phyloP scores from a whole-genome alignment of 352 stramenopile genomes.

The Globisporangium nunn region DNA sequence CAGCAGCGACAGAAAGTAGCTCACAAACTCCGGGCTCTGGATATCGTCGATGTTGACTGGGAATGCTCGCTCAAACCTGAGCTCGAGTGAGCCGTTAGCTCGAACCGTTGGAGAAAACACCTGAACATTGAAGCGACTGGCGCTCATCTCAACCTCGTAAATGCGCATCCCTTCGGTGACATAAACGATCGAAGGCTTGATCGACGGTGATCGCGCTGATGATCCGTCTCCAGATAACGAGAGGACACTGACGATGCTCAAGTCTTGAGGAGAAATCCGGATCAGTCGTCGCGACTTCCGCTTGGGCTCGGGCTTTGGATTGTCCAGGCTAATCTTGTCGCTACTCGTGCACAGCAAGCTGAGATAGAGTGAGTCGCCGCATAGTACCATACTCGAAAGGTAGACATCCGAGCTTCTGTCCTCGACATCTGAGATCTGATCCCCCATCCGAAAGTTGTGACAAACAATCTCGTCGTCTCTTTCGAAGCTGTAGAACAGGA shows the following conservation, averaged over 20 bases:
- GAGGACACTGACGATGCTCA: constrained; percentile 12
- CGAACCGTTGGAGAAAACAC: constrained; percentile 23
- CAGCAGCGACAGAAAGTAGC: constrained; percentile 27
- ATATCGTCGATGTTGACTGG: constrained; percentile 30
- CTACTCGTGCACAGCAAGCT: constrained; percentile 28
- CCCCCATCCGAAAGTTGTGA: constrained; percentile 19
- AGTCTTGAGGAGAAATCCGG: constrained; percentile 15
- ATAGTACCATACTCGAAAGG: constrained; percentile 42
- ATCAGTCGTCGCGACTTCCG: constrained; percentile 18
- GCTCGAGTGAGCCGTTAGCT: constrained; percentile 4
- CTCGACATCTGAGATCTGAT: constrained; percentile 28
- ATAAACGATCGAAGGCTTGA: constrained; percentile 30
- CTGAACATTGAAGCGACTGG: constrained; percentile 26
- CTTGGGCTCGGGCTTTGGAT: constrained; percentile 2
- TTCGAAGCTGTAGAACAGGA: constrained; percentile 19
- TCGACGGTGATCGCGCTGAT: constrained; percentile 3
- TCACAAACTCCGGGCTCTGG: constrained; percentile 27
- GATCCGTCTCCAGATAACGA: not conserved
- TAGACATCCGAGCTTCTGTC: constrained; percentile 20
- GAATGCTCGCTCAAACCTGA: constrained; percentile 23
- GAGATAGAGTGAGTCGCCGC: constrained; percentile 34
- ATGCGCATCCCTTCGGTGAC: constrained; percentile 42
- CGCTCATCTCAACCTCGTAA: constrained; percentile 43
- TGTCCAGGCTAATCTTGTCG: constrained; percentile 11
- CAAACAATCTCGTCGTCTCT: constrained; percentile 12